Conservation (phyloP, 108 stramenopile genomes). For the Mayamaea pseudoterrestris region DNA sequence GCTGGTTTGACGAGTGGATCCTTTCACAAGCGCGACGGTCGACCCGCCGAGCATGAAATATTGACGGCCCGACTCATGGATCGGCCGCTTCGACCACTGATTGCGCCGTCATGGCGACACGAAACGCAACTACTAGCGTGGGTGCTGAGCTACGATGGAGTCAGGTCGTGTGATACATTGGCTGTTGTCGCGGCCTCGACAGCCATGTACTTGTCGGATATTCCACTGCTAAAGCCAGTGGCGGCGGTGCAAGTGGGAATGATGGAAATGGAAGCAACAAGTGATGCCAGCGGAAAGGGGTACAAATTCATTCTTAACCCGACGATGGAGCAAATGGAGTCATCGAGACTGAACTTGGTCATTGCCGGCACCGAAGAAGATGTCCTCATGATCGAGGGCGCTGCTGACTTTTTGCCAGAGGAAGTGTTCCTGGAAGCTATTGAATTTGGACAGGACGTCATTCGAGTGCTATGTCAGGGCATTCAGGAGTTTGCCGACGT, state of each 20-base stretch:
- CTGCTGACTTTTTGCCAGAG: constrained; percentile 85
- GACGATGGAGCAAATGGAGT: constrained; percentile 51
- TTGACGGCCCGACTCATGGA: constrained; percentile 89
- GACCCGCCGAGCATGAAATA: constrained; percentile 82
- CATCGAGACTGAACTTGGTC: constrained; percentile 45
- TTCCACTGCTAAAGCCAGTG: constrained; percentile 60
- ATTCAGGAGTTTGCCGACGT: constrained; percentile 45
- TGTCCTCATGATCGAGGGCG: constrained; percentile 92
- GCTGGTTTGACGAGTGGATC: constrained; percentile 77
- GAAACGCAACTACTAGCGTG: constrained; percentile 91
- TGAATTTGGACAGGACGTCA: constrained; percentile 68
- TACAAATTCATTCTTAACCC: constrained; percentile 61
- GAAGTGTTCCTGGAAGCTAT: constrained; percentile 75
- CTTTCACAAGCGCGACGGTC: constrained; percentile 85
- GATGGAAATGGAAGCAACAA: too few species aligned
- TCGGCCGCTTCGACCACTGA: constrained; percentile 84
- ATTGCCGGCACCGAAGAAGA: constrained; percentile 85
- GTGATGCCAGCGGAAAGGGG: constrained; percentile 5
- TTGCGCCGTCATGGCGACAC: constrained; percentile 82
- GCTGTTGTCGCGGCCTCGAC: constrained; percentile 63
- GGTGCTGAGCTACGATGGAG: constrained; percentile 82
- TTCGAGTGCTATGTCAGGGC: constrained; percentile 64
- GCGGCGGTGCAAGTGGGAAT: constrained; percentile 78
- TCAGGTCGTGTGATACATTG: constrained; percentile 52
- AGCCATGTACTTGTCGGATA: constrained; percentile 56